These are phyloP conservation scores for Alternaria dauci DNA, from an alignment of 2,329 filamentous ascomycete genomes.

Conservation along the genomic window DNA sequence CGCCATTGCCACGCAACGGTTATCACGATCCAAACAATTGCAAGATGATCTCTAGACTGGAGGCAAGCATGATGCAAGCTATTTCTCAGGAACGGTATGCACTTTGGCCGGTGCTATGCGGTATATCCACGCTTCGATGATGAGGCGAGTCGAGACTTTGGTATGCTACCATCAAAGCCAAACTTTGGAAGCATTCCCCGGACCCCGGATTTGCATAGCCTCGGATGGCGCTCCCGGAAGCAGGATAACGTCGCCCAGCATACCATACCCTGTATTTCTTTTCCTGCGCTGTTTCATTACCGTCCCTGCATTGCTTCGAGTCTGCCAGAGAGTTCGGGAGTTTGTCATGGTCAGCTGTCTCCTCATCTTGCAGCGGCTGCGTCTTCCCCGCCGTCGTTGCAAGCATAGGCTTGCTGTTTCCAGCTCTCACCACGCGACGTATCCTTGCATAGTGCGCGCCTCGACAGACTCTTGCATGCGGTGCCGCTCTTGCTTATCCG, in stretches of 20 bases:
- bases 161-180: conserved; percentile 10
- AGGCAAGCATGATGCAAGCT: conserved; percentile 5
- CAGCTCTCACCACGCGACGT: conserved; percentile 5
- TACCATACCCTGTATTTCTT: background rate
- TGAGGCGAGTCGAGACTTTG: background rate
- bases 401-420: background rate
- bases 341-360: conserved; percentile 11
- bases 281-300: conserved; percentile 13
- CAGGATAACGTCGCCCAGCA: background rate
- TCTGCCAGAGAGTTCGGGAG: background rate
- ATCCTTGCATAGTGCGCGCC: conserved; percentile 2
- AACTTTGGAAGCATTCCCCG: conserved; percentile 8
- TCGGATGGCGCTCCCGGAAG: background rate
- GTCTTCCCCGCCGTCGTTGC: conserved; percentile 6
- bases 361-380: conserved; percentile 6
- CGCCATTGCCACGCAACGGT: background rate
- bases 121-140: conserved; percentile 1
- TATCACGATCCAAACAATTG: background rate
- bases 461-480: background rate
- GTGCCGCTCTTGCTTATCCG: background rate
- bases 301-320: conserved; percentile 1
- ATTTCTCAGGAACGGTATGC: background rate
- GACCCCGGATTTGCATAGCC: conserved; percentile 2
- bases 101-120: conserved; percentile 5
- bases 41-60: background rate